Evolutionary conservation across 768 basidiomycete genomes (phyloP), one percentile per base, ranked within the genome.

Genomic region (Tylopilus balloui): DNA sequence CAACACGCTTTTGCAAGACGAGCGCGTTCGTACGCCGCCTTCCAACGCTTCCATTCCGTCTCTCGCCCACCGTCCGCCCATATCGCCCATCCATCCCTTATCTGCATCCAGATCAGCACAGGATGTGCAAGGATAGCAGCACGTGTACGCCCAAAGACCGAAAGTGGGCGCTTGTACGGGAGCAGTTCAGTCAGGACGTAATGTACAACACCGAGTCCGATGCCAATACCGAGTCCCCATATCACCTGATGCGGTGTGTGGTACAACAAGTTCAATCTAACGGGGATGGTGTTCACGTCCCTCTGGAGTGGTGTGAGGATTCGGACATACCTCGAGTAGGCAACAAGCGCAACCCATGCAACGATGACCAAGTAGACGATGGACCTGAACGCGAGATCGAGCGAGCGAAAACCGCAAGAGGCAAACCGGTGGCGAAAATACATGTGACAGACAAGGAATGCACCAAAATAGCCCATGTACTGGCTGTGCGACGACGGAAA

Each of bases 401-500:
- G 51, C 11, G 77, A 15, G 10, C 50, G 44, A 23, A 47, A 73
- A 7, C 85, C 84, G 2, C 78, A 80, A 3, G 79, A 66, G 2
- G 72, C 48, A 55, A 87, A 88, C 3, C 76, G 74, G 58, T 91
- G 88, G 29, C 80, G 79, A 54, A 81, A 83, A 54, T 77, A 78
- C 42, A 92, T 61, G 67, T 92, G 90, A 60, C 84, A 80, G 36
- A 83, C 61, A 37, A 92, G 65, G 65, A 92, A 92, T 0, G 87
- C 73, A 6, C 84, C 74, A 55, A 92, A 92, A 67, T 87, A 92
- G 14, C 81, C 90, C 90, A 92, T 91, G 64, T 84, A 90, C 66
- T 92, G 90, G 66, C 87, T 88, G 61, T 92, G 90, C 13, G 88
- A 90, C 1, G 89, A 91, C 0, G 90, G 90, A 57, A 92, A 92